phyloP scores from a whole-genome alignment of 176 grass and related monocot species.

The Lolium multiflorum region DNA sequence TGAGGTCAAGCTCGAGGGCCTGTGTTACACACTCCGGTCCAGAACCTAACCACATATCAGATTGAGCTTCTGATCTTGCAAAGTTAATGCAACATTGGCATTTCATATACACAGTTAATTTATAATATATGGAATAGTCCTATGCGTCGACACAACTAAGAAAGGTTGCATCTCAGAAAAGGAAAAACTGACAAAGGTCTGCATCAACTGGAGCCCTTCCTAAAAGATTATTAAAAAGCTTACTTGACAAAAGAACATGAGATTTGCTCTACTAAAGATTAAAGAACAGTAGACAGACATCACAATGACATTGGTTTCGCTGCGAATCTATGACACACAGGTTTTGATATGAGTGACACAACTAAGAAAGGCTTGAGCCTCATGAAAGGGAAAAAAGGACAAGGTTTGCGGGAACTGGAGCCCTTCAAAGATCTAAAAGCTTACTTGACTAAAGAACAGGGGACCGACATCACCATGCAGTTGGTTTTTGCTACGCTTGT shows the following conservation, averaged over 20 bases:
- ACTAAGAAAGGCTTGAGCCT: background rate
- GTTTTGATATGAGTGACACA: background rate
- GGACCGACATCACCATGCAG: background rate
- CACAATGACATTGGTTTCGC: background rate
- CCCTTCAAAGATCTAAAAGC: background rate
- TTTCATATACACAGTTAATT: background rate
- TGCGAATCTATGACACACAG: too few species aligned
- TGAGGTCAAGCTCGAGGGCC: too few species aligned
- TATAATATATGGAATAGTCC: background rate
- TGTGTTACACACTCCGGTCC: too few species aligned
- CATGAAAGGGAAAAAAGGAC: background rate
- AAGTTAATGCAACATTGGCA: too few species aligned
- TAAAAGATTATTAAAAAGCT: background rate
- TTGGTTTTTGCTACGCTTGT: slow-evolving; percentile 28
- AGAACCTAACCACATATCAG: too few species aligned
- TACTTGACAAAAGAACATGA: slow-evolving; percentile 19
- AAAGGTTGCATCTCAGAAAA: background rate
- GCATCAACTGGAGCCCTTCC: background rate
- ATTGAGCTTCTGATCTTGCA: too few species aligned
- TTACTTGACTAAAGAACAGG: slow-evolving; percentile 16
- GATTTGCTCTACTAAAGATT: background rate
- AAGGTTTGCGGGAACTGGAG: background rate
- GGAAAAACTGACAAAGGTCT: background rate
- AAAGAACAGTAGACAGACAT: background rate
- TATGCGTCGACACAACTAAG: background rate